Percentiles rank a stretch among this genome's conserved stretches.
Evolutionary conservation across 2,329 filamentous ascomycete genomes (phyloP).

Genomic region (Parafenestella ontariensis): DNA sequence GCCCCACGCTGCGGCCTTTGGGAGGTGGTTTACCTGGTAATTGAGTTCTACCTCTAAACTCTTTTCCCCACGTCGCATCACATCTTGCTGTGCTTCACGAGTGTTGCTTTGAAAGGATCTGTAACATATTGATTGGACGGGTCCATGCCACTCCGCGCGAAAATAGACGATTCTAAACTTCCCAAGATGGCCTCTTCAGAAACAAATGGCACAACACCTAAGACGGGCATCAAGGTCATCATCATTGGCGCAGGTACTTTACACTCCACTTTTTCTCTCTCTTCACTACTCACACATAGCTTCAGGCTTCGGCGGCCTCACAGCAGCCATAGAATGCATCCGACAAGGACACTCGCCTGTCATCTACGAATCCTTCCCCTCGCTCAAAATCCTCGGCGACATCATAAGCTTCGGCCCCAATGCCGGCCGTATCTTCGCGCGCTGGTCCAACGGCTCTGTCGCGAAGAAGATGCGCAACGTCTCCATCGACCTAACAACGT

Average conservation of each 20-base stretch:
- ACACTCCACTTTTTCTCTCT: not conserved
- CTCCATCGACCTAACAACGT: constrained; percentile 60
- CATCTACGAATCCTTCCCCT: constrained; percentile 65
- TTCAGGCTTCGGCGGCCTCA: constrained; percentile 66
- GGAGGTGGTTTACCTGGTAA: constrained; percentile 6
- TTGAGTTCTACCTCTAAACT: constrained; percentile 9
- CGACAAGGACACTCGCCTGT: constrained; percentile 66
- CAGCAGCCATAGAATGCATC: constrained; percentile 68
- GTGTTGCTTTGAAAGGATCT: not conserved
- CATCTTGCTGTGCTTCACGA: not conserved
- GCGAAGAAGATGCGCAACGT: constrained; percentile 57
- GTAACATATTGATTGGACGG: not conserved
- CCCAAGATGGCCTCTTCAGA: constrained; percentile 30
- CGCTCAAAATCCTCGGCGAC: constrained; percentile 66
- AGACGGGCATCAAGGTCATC: constrained; percentile 62
- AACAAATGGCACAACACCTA: constrained; percentile 22
- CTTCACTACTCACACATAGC: constrained; percentile 2
- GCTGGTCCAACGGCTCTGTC: constrained; percentile 62
- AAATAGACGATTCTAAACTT: constrained; percentile 21
- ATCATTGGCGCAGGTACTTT: constrained; percentile 55
- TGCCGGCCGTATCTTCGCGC: constrained; percentile 65
- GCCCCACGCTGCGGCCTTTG: constrained; percentile 19
- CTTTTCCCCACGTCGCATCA: constrained; percentile 1
- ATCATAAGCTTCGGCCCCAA: constrained; percentile 70
- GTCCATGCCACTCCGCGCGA: constrained; percentile 30